These are phyloP conservation scores for Cardamine occulta DNA, from an alignment of 345 rosid species.

Conservation along the genomic window DNA sequence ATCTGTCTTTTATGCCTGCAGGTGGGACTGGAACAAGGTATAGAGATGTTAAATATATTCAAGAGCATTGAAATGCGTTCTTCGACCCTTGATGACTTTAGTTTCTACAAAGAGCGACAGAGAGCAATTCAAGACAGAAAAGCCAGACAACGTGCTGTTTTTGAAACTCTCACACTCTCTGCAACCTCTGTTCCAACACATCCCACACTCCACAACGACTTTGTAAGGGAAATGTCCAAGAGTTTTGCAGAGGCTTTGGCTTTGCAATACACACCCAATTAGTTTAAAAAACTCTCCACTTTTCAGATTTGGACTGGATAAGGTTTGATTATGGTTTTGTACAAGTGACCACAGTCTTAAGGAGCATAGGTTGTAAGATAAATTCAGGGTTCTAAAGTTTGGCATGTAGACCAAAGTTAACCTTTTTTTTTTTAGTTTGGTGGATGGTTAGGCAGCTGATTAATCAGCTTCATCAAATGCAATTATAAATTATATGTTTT, in stretches of 20 bases:
- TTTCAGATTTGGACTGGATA: not conserved
- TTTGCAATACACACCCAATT: conserved; percentile 35
- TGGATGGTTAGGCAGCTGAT: not conserved
- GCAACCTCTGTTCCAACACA: conserved; percentile 32
- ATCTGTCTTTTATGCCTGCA: conserved; percentile 34
- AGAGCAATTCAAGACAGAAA: conserved; percentile 68
- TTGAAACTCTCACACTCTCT: conserved; percentile 25
- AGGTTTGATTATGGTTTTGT: conserved; percentile 4
- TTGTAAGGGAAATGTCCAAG: conserved; percentile 56
- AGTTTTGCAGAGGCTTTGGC: conserved; percentile 65
- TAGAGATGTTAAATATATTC: conserved; percentile 70
- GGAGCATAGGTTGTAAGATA: conserved; percentile 37
- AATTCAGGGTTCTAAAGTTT: not conserved
- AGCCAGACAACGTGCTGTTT: conserved; percentile 51
- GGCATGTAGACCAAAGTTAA: not conserved
- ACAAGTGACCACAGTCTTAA: conserved; percentile 17
- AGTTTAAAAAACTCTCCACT: not conserved
- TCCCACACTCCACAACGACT: conserved; percentile 41
- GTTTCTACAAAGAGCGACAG: conserved; percentile 80
- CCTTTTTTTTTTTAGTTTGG: not conserved
- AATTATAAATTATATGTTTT: not conserved
- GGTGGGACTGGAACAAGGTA: conserved; percentile 74
- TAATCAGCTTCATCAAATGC: not conserved
- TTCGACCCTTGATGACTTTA: conserved; percentile 78
- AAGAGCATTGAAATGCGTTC: conserved; percentile 53